Evolutionary conservation across 371 early-diverging fungal species (phyloP), one percentile per base, ranked within the genome.

Genomic region (Mortierella sp.): DNA sequence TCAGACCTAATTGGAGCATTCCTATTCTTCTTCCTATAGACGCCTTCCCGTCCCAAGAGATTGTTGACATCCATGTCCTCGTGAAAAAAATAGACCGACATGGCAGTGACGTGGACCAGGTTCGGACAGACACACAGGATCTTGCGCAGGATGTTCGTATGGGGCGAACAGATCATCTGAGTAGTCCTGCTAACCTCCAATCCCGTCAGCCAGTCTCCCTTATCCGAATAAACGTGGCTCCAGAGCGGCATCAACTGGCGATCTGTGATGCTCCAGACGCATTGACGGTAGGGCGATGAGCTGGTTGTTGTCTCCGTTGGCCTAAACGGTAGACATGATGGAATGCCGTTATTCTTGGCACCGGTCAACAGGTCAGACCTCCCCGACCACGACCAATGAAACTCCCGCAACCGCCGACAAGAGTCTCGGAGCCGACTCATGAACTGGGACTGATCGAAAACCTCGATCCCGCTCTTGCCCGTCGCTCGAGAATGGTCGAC

Each of bases 41-140:
- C 4, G 26, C 53, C 55, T 13, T 13, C 55, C 13, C 11, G 7
- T 16, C 14, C 31, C 26, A 55, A 7, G 31, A 55, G 55, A 5
- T 55, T 55, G 55, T 55, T 55, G 31, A 55, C 55, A 16, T 55
- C 55, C 55, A 55, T 55, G 14, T 55, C 55, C 31, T 16, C 26
- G 3, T 29, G 11, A 3, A 0, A 29, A 7, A 26, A 55, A 29
- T 55, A 14, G 29, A 55, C 31, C 10, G 29, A 26, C 16, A 29
- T 16, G 14, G 55, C 31, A 11, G 31, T 55, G 19, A 55, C 26
- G 6, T 1, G 13, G 6, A 55, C 1, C 6, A 55, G 7, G 31
- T 55, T 55, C 5, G 55, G 55, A 14, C 55, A 55, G 31, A 14
- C 6, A 16, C 55, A 55, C 5, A 55, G 16, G 16, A 31, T 26